A percentile compares a stretch with the other conserved stretches of the same genome.
These are phyloP conservation scores for Spiromastix sp. DNA, from an alignment of 2,329 filamentous ascomycete genomes.

Conservation along the genomic window DNA sequence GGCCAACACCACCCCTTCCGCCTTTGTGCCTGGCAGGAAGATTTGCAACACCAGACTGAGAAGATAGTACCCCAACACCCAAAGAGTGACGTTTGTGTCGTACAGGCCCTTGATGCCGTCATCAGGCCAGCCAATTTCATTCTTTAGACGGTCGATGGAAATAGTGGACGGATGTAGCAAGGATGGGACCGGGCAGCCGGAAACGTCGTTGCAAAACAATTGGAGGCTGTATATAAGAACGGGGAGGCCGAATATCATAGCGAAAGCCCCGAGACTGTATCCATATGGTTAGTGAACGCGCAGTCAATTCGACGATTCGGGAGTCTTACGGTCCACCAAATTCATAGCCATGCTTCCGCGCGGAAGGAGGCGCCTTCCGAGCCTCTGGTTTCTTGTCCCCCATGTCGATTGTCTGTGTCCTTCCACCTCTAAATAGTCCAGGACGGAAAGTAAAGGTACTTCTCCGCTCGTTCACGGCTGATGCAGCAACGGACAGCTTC, in stretches of 20 bases:
- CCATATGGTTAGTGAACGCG: background rate
- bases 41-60: slow-evolving; percentile 65
- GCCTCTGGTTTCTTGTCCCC: too few relatives aligned
- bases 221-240: slow-evolving; percentile 66
- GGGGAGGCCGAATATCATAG: slow-evolving; percentile 70
- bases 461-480: too few relatives aligned
- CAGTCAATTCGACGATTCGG: background rate
- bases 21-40: slow-evolving; percentile 62
- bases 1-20: slow-evolving; percentile 58
- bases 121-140: slow-evolving; percentile 70
- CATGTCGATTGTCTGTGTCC: too few relatives aligned
- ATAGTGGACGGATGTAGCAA: slow-evolving; percentile 63
- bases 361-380: too few relatives aligned
- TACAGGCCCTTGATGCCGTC: slow-evolving; percentile 60
- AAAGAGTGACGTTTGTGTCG: slow-evolving; percentile 59
- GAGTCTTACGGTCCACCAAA: slow-evolving; percentile 36
- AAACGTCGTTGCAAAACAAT: slow-evolving; percentile 85
- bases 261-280: slow-evolving; percentile 7
- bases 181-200: slow-evolving; percentile 80
- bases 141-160: slow-evolving; percentile 61
- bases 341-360: slow-evolving; percentile 37
- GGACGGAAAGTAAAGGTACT: too few relatives aligned
- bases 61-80: slow-evolving; percentile 65
- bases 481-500: too few relatives aligned
- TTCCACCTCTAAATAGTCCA: too few relatives aligned